Base-by-base conservation (phyloP, 1,284 basidiomycete genomes). In the Cryptococcus maquisensis region DNA sequence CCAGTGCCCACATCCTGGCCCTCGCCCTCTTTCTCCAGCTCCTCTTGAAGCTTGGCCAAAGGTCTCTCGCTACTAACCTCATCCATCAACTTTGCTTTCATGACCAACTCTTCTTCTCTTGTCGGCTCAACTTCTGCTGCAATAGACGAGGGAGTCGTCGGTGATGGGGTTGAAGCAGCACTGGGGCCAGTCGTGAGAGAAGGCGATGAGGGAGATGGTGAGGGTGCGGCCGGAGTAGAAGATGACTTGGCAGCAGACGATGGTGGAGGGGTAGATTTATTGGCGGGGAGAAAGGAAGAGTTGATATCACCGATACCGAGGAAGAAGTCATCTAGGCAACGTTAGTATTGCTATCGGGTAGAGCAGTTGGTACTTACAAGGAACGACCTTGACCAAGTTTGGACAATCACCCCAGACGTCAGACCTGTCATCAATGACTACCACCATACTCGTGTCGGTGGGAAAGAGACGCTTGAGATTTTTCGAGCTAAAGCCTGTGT, bases 301-400 rank as follows among this genome's bases (percentile, higher is more conserved):
- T 98, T 98, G 74, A 98, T 98, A 75, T 98, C 95, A 47, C 95
- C 95, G 62, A 96, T 97, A n/a, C 95, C 94, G 55, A 97, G 82
- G 69, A 97, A 98, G 77, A 98, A 98, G 68, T 98, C 93, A 69
- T 93, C 91, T 95, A 66, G 0, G 23, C n/a, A n/a, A 23, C 42
- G 47, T 39, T 21, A n/a, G 42, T 10, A 6, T 12, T 23, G 15
- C 13, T 44, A 38, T n/a, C 23, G 13, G 20, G 13, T 18, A 39
- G 13, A 20, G 32, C 7, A 23, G 38, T 21, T 36, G 28, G 20
- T 24, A 82, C 90, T 67, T 62, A 93, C 92, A 98, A 47, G 95
- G 95, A 28, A 95, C 84, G 54, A 98, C 95, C 78, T 97, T 96
- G 71, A 98, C 83, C 35, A 98, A 81, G 73, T 98, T 98, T 0